Evolutionary conservation across 2,329 filamentous ascomycete genomes (phyloP), one percentile per base, ranked within the genome.

Genomic region (Calonectria ilicicola): DNA sequence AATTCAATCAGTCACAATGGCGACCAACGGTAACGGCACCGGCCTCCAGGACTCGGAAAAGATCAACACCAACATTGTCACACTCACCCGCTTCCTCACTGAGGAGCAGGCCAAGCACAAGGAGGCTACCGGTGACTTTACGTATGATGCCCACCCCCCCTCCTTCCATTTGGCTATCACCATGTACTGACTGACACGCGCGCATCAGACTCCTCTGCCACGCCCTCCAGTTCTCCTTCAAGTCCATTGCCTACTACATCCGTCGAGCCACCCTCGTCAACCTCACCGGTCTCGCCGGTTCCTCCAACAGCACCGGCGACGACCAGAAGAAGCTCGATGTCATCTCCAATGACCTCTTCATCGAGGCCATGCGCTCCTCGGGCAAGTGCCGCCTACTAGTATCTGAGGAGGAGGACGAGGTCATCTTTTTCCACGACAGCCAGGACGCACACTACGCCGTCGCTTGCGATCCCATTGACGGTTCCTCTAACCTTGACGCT

Each of bases 251-350:
- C 80, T 98, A 98, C 90, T 99, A 98, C 89, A 99, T 99, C 85
- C 96, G 96, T 81, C 93, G 97, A 84, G 95, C 96, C 42, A 96
- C 95, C 27, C 89, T 99, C 76, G 96, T 98, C 87, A 98, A 98
- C 89, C 91, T 99, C 74, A 97, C 95, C 65, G 97, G 97, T 74
- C 92, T 99, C 62, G 97, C 97, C 74, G 97, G 97, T 72, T 97
- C 96, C 73, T 95, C 95, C 77, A 99, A 99, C 87, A 95, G 90
- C 67, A 98, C 97, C 3, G 97, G 97, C 77, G 97, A 99, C 85
- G 97, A 98, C 84, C 97, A 99, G 85, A 99, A 99, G 92, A 99
- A 99, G 88, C 94, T 99, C 75, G 97, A 99, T 84, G 96, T 99
- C 72, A 98, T 99, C 83, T 96, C 96, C 84, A 98, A 99, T 84